Evolutionary conservation across 306 rosid genomes (phyloP).

Genomic region (Luffa aegyptiaca): DNA sequence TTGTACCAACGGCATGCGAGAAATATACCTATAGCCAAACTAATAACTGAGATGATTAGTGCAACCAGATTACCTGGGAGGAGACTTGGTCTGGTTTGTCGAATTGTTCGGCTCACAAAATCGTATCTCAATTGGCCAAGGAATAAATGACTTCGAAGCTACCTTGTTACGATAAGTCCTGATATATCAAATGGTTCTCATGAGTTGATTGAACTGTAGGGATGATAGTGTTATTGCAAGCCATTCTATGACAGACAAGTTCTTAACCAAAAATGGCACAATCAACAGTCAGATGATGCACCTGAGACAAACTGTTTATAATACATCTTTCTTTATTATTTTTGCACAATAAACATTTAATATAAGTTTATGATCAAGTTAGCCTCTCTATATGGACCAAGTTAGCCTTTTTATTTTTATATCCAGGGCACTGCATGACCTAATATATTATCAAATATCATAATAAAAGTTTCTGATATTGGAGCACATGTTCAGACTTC

Average conservation of each 20-base stretch:
- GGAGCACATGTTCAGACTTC: background rate
- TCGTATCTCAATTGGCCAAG: conserved; percentile 96
- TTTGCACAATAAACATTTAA: background rate
- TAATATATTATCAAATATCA: background rate
- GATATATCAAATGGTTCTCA: conserved; percentile 23
- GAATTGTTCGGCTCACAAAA: conserved; percentile 72
- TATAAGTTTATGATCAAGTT: background rate
- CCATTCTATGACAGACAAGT: background rate
- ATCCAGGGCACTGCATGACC: background rate
- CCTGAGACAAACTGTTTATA: background rate
- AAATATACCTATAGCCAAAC: background rate
- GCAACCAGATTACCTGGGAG: conserved; percentile 54
- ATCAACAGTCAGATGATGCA: background rate
- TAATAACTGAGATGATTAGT: conserved; percentile 12
- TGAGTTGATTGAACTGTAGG: conserved; percentile 1
- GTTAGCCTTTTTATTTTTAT: background rate
- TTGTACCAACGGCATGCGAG: background rate
- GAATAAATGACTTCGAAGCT: conserved; percentile 50
- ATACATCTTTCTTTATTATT: background rate
- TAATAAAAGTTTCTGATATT: background rate
- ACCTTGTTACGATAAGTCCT: conserved; percentile 90
- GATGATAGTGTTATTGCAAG: background rate
- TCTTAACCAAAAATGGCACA: background rate
- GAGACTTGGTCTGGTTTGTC: conserved; percentile 75
- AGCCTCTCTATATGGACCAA: background rate